Conservation (phyloP, 345 rosid species). For the Sonneratia caseolaris region DNA sequence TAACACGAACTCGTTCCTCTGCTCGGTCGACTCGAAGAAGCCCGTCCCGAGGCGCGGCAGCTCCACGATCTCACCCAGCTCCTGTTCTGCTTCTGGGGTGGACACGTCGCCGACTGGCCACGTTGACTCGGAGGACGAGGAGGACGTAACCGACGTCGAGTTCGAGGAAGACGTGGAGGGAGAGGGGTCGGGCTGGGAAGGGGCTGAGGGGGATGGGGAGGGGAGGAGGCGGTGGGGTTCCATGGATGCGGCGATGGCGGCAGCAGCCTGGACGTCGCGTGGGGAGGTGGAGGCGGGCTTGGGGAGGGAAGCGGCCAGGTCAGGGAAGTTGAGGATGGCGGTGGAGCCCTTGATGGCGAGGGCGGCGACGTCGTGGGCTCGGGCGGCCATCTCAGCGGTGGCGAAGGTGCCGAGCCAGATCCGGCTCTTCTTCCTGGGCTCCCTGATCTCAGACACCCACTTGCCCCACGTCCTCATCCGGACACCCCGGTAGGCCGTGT, state of each 20-base stretch:
- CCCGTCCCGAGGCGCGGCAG: constrained; percentile 57
- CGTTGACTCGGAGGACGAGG: constrained; percentile 3
- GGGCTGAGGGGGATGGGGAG: not conserved
- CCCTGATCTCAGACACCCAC: constrained; percentile 98
- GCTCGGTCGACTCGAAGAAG: constrained; percentile 36
- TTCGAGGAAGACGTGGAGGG: constrained; percentile 6
- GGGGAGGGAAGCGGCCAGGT: constrained; percentile 59
- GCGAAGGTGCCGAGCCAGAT: constrained; percentile 97
- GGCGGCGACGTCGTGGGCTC: constrained; percentile 98
- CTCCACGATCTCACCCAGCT: constrained; percentile 72
- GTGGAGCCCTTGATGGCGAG: constrained; percentile 70
- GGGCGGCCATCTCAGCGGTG: constrained; percentile 91
- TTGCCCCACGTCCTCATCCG: constrained; percentile 94
- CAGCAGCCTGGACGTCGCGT: constrained; percentile 88
- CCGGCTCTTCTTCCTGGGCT: constrained; percentile 85
- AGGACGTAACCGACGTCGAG: not conserved
- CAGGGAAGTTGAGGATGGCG: constrained; percentile 81
- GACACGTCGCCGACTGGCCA: constrained; percentile 2
- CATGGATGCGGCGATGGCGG: constrained; percentile 81
- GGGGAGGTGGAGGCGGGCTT: constrained; percentile 71
- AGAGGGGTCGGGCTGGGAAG: not conserved
- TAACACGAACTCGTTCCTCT: constrained; percentile 36
- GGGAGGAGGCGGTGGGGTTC: constrained; percentile 8
- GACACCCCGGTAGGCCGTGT: constrained; percentile 68
- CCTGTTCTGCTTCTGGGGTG: constrained; percentile 47